These are phyloP conservation scores for Coniferiporia weirii DNA, from an alignment of 1,284 basidiomycete species.

Conservation along the genomic window DNA sequence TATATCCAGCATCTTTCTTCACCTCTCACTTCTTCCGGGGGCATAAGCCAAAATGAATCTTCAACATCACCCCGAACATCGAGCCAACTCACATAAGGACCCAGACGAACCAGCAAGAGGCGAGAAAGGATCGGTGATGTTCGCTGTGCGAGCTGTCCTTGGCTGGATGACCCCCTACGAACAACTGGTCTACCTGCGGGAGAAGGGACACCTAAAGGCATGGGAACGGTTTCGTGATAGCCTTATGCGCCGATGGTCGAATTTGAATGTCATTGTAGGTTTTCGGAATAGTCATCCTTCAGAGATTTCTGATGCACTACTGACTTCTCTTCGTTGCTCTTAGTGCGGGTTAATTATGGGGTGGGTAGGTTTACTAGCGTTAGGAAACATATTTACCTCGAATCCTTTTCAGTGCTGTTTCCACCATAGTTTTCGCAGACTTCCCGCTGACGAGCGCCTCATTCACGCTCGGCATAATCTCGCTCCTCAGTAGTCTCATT, in stretches of 20 bases:
- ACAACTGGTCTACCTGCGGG: constrained; percentile 5
- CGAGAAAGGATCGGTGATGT: neutral
- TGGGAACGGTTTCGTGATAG: constrained; percentile 14
- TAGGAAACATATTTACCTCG: neutral
- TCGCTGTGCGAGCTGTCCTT: neutral
- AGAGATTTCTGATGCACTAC: no score
- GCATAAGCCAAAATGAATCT: no score
- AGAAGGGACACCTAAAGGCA: constrained; percentile 2
- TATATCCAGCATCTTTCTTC: no score
- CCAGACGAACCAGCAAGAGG: neutral
- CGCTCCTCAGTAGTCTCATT: constrained; percentile 13
- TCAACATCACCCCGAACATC: no score
- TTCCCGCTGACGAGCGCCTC: constrained; percentile 9
- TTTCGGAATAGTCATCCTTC: neutral
- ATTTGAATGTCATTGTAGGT: constrained; percentile 14
- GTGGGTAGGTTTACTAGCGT: neutral
- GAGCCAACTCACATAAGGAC: neutral
- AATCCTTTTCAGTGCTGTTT: constrained; percentile 3
- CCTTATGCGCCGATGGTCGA: constrained; percentile 15
- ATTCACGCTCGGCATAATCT: constrained; percentile 13
- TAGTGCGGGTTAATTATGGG: constrained; percentile 17
- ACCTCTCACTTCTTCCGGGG: no score
- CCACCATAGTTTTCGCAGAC: constrained; percentile 10
- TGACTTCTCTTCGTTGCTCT: neutral
- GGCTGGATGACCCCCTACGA: constrained; percentile 17